Base-by-base conservation (phyloP, 495 filamentous ascomycete genomes). In the Trichoderma gamsii region DNA sequence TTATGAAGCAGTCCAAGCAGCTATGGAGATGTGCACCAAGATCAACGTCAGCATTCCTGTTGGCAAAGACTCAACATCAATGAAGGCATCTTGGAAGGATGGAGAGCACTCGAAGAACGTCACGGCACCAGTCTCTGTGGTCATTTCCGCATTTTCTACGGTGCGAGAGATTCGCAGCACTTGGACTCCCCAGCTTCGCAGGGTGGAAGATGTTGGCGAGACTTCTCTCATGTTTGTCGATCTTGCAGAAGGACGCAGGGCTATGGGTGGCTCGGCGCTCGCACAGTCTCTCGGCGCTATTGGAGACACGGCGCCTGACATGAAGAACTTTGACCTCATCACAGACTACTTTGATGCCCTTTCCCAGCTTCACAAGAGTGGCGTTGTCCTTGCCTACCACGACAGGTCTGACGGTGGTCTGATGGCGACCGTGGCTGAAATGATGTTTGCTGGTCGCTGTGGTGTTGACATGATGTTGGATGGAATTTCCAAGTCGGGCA, bases 381-480 rank as follows among this genome's bases (percentile, higher is more conserved):
- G 88, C 18, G 85, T 97, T 70, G 93, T 99, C 38, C 84, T 98
- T 29, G 96, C 95, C 21, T 98, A 98, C 73, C 95, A 99, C 75
- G 95, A 98, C 74, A 84, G 89, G 43, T 97, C 92, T 18, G 95
- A 98, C 71, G 95, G 96, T 77, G 95, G 95, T 73, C 80, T 99
- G 5, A 87, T 98, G 72, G 97, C 94, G 15, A 92, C 94, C 9
- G 81, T 98, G 13, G 90, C 87, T 13, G 95, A 99, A 77, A 98
- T 98, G 95, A 96, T 97, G 87, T 97, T 99, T 73, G 95, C 95
- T 13, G 95, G 95, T 35, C 88, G 95, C 56, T 96, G 93, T 72
- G 96, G 96, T 69, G 85, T 91, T 29, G 89, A 94, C 66, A 80
- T 98, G 49, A 89, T 91, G 84, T 79, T 97, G 69, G 93, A 97